Evolutionary conservation across 148 eudicot species (phyloP).

Genomic region (Cornus florida): DNA sequence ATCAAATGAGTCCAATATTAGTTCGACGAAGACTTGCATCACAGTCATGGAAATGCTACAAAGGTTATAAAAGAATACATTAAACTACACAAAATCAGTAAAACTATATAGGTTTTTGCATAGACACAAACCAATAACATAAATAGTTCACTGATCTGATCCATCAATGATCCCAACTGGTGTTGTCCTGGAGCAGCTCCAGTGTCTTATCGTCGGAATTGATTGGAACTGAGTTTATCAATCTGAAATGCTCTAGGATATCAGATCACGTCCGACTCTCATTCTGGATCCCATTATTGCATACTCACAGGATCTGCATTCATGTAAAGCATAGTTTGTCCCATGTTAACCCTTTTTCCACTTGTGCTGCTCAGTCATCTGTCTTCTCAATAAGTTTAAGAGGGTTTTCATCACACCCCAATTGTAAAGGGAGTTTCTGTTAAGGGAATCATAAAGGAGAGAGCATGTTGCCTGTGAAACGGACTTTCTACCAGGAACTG

Average conservation of each 20-base stretch:
- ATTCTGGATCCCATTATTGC: neutral
- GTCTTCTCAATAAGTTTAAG: neutral
- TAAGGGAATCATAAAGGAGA: neutral
- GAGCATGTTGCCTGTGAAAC: neutral
- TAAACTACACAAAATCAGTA: neutral
- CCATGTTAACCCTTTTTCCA: neutral
- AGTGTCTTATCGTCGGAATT: neutral
- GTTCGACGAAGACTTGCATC: neutral
- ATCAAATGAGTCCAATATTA: neutral
- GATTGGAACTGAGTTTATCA: conserved; percentile 1
- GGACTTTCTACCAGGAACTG: neutral
- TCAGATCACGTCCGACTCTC: neutral
- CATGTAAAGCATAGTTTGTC: neutral
- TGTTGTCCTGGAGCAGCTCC: conserved; percentile 8
- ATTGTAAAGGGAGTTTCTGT: neutral
- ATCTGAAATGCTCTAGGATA: neutral
- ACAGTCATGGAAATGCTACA: neutral
- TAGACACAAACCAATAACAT: neutral
- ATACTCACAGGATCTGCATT: neutral
- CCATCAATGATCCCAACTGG: neutral
- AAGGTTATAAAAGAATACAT: neutral
- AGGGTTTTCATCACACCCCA: neutral
- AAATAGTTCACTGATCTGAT: neutral
- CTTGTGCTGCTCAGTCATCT: neutral
- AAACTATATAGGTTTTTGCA: neutral